Evolutionary conservation across 2,329 filamentous ascomycete species (phyloP).

Genomic region (Geosmithia flava): DNA sequence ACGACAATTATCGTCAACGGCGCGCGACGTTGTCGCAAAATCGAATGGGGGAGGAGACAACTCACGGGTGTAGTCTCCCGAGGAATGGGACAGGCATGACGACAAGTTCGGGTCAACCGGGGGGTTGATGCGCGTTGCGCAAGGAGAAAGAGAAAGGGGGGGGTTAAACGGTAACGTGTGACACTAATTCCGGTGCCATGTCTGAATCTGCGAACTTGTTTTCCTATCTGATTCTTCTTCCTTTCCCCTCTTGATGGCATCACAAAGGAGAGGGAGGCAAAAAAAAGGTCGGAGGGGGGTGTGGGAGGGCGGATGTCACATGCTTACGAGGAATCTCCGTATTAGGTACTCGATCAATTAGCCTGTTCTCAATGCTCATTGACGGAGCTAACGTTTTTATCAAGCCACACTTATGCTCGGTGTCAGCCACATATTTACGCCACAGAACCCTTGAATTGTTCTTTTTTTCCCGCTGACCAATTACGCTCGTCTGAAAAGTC

Average conservation of each 20-base stretch:
- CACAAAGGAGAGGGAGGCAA: not conserved
- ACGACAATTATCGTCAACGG: too few relatives aligned
- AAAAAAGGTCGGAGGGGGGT: not conserved
- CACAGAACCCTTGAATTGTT: not conserved
- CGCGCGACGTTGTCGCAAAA: too few relatives aligned
- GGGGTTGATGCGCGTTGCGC: not conserved
- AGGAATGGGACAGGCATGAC: constrained; percentile 40
- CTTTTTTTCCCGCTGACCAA: not conserved
- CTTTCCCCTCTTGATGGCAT: not conserved
- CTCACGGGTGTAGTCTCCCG: constrained; percentile 38
- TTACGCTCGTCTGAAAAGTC: not conserved
- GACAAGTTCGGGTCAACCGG: constrained; percentile 2
- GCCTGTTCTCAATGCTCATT: not conserved
- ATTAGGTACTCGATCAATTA: not conserved
- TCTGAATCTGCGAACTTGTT: not conserved
- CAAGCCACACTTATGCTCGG: not conserved
- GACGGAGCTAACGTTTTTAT: too few relatives aligned
- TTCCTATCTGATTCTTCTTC: too few relatives aligned
- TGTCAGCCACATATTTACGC: not conserved
- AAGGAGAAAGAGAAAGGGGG: not conserved
- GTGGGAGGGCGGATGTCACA: constrained; percentile 6
- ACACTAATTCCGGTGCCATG: not conserved
- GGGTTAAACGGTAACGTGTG: not conserved
- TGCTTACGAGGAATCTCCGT: constrained; percentile 1
- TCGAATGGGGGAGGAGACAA: constrained; percentile 7